Evolutionary conservation across 768 basidiomycete genomes (phyloP).

Genomic region (Rhodosporidiobolus sp.): DNA sequence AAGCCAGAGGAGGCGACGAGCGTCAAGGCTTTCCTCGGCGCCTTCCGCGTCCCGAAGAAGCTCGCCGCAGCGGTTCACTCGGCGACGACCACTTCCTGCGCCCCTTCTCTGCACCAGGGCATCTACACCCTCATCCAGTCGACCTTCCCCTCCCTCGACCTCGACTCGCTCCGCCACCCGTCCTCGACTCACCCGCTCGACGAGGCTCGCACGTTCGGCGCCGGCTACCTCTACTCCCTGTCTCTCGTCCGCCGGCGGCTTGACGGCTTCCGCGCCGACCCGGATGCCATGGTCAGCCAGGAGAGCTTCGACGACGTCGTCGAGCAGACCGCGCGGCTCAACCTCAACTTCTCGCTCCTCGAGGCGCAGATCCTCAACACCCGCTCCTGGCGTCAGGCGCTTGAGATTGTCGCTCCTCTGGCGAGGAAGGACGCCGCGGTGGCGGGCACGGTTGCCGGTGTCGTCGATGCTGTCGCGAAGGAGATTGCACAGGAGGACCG

Average conservation of each 20-base stretch:
- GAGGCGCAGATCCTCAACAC: slow-evolving; percentile 72
- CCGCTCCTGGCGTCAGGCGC: slow-evolving; percentile 71
- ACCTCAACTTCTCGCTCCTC: slow-evolving; percentile 79
- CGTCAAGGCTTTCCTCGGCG: slow-evolving; percentile 20
- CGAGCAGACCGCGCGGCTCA: slow-evolving; percentile 66
- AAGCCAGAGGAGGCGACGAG: slow-evolving; percentile 23
- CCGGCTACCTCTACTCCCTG: slow-evolving; percentile 70
- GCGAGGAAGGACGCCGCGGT: slow-evolving; percentile 58
- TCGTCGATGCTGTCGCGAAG: slow-evolving; percentile 61
- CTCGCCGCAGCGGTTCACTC: slow-evolving; percentile 29
- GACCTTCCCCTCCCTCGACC: slow-evolving; percentile 60
- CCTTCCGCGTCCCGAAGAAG: slow-evolving; percentile 16
- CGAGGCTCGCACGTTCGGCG: slow-evolving; percentile 72
- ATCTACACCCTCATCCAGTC: slow-evolving; percentile 56
- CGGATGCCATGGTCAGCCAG: slow-evolving; percentile 45
- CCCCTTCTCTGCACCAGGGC: slow-evolving; percentile 65
- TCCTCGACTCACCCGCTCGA: slow-evolving; percentile 53
- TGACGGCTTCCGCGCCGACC: slow-evolving; percentile 53
- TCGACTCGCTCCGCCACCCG: slow-evolving; percentile 64
- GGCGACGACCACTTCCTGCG: slow-evolving; percentile 58
- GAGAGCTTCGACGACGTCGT: slow-evolving; percentile 52
- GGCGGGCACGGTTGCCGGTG: slow-evolving; percentile 59
- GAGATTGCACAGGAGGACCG: slow-evolving; percentile 56
- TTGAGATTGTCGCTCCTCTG: slow-evolving; percentile 46
- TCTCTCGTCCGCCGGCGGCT: slow-evolving; percentile 59